Evolutionary conservation across 345 rosid species (phyloP).

Genomic region (Anacardium occidentale): DNA sequence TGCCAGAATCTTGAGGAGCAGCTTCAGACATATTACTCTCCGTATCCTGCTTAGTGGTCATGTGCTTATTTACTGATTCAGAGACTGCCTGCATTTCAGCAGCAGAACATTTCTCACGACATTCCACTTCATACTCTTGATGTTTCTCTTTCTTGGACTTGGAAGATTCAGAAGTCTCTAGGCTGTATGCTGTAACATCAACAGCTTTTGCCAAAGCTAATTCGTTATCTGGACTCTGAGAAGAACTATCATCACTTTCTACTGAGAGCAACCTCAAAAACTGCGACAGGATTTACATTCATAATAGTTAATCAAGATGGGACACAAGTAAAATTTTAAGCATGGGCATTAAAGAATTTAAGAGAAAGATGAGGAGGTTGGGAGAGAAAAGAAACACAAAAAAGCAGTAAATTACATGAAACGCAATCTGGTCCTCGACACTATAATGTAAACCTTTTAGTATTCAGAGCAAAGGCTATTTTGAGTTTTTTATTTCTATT

Average conservation of each 20-base stretch:
- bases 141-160: slow-evolving; percentile 69
- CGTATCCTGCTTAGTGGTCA: slow-evolving; percentile 13
- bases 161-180: slow-evolving; percentile 53
- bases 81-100: slow-evolving; percentile 45
- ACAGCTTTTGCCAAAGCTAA: slow-evolving; percentile 72
- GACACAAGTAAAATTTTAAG: background rate
- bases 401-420: slow-evolving; percentile 2
- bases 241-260: slow-evolving; percentile 52
- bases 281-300: slow-evolving; percentile 28
- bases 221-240: slow-evolving; percentile 52
- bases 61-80: slow-evolving; percentile 22
- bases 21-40: slow-evolving; percentile 24
- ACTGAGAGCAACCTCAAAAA: slow-evolving; percentile 80
- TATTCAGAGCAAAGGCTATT: background rate
- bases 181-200: slow-evolving; percentile 52
- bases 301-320: background rate
- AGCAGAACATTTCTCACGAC: slow-evolving; percentile 59
- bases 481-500: background rate
- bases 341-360: background rate
- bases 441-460: background rate
- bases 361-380: background rate
- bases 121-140: slow-evolving; percentile 65
- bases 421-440: background rate
- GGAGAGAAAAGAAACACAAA: background rate
- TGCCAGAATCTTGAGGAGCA: slow-evolving; percentile 25